Percentiles rank a stretch among this genome's conserved stretches.
These are phyloP conservation scores for Vitis hybrid DNA, from an alignment of 177 flowering plant species.

Conservation along the genomic window DNA sequence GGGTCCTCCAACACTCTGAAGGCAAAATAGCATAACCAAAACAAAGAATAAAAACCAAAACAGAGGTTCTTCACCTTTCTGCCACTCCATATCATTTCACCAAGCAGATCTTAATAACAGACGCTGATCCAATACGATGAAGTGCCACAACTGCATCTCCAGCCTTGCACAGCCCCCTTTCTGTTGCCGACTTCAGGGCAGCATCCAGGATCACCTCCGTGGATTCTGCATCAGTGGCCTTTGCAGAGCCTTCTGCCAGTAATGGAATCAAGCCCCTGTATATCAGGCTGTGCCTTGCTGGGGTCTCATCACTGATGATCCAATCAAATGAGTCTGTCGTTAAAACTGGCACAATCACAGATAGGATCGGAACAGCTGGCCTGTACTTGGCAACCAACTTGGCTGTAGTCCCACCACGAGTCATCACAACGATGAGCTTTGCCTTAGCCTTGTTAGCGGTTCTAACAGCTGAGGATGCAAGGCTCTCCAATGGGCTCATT, in stretches of 20 bases:
- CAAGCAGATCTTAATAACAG: slow-evolving; percentile 79
- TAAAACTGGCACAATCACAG: slow-evolving; percentile 79
- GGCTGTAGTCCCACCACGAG: slow-evolving; percentile 84
- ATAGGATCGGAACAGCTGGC: slow-evolving; percentile 81
- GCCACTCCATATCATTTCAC: slow-evolving; percentile 44
- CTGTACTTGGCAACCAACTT: slow-evolving; percentile 87
- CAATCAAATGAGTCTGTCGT: slow-evolving; percentile 79
- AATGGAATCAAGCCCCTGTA: slow-evolving; percentile 75
- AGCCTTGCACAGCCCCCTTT: slow-evolving; percentile 56
- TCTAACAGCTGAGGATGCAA: slow-evolving; percentile 87
- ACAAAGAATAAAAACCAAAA: neutral
- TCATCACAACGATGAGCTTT: slow-evolving; percentile 73
- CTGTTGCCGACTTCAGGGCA: slow-evolving; percentile 59
- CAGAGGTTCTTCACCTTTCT: neutral
- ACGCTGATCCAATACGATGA: slow-evolving; percentile 79
- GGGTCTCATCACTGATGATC: slow-evolving; percentile 78
- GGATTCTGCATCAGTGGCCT: slow-evolving; percentile 81
- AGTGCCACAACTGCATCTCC: slow-evolving; percentile 83
- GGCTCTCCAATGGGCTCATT: slow-evolving; percentile 86
- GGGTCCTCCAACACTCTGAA: neutral
- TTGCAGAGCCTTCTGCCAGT: slow-evolving; percentile 81
- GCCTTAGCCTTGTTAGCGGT: slow-evolving; percentile 84
- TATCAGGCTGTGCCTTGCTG: slow-evolving; percentile 78
- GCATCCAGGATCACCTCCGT: slow-evolving; percentile 77
- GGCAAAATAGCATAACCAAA: neutral